A percentile compares a stretch with the other conserved stretches of the same genome.
These are phyloP conservation scores for Spizellomyces sp. DNA, from an alignment of 192 early-diverging fungal genomes.

Conservation along the genomic window DNA sequence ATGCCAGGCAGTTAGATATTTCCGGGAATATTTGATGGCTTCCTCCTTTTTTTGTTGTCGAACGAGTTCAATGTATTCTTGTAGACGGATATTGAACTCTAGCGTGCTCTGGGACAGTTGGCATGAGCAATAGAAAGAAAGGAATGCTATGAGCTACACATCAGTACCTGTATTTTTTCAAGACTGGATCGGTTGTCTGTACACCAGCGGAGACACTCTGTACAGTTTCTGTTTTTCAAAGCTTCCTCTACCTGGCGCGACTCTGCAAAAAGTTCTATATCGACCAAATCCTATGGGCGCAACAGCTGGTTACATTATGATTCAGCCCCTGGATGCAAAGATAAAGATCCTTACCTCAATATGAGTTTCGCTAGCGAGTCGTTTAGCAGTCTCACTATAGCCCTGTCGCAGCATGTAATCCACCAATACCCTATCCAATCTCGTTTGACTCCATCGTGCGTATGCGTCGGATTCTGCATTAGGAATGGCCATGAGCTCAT, in stretches of 20 bases:
- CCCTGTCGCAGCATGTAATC: conserved; percentile 96
- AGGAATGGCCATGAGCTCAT: conserved; percentile 66
- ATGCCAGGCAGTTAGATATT: conserved; percentile 78
- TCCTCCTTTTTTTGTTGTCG: conserved; percentile 62
- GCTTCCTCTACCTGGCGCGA: conserved; percentile 79
- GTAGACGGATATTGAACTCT: conserved; percentile 94
- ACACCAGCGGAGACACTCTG: conserved; percentile 92
- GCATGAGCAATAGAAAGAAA: neutral
- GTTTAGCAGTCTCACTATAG: conserved; percentile 72
- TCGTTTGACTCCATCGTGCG: conserved; percentile 80
- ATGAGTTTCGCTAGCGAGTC: conserved; percentile 57
- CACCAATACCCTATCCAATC: conserved; percentile 86
- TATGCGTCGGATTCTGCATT: conserved; percentile 72
- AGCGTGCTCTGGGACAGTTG: conserved; percentile 73
- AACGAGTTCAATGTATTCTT: conserved; percentile 93
- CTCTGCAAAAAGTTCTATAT: conserved; percentile 88
- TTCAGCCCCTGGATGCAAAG: neutral
- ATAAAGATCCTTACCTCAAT: conserved; percentile 55
- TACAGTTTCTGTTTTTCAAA: conserved; percentile 75
- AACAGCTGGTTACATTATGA: neutral
- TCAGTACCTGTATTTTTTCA: conserved; percentile 81
- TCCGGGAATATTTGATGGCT: conserved; percentile 86
- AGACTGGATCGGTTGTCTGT: conserved; percentile 86
- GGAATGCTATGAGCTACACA: neutral
- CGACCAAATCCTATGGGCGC: conserved; percentile 72